Evolutionary conservation across 345 rosid species (phyloP), one percentile per base, ranked within the genome.

Genomic region (Sonneratia caseolaris): DNA sequence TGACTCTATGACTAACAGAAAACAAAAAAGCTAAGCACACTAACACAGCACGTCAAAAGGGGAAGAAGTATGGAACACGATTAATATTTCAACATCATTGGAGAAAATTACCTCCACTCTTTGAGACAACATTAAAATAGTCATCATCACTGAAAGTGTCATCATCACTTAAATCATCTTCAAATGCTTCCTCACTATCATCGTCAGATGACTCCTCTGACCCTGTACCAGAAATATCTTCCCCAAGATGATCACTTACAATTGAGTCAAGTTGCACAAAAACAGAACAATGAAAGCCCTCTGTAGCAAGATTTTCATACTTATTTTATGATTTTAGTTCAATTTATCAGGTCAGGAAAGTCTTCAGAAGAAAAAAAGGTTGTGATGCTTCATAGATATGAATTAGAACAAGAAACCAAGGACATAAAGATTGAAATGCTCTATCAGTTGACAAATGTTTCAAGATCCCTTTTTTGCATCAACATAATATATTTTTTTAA

Each of bases 51-150:
- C 22, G 2, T 19, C 7, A 53, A 53, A 19, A 15, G 57, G 4
- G 18, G 7, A 53, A 18, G 59, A 3, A 21, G 19, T 42, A 42
- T 21, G 9, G 16, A 53, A 5, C 5, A 53, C n/a, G 0, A 53
- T 21, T 53, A 53, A 6, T 53, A 53, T 18, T 53, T 0, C 59
- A 53, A 62, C 38, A 62, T 10, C 6, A 35, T 2, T 14, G 13
- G 13, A 22, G 42, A 57, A 37, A 66, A 37, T 64, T 85, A 92
- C 99, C 99, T 85, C 97, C 89, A n/a, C 88, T 88, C 15, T 84
- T 96, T 21, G 83, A 91, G 45, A 76, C 81, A 74, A 18, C 32
- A 64, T 71, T 27, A 22, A 72, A 80, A 70, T 78, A 61, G 14
- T 83, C 86, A 70, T 74, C 45, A 64, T 80, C 82, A 35, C 77